These are phyloP conservation scores for Ceriops decandra DNA, from an alignment of 345 rosid species.

Conservation along the genomic window DNA sequence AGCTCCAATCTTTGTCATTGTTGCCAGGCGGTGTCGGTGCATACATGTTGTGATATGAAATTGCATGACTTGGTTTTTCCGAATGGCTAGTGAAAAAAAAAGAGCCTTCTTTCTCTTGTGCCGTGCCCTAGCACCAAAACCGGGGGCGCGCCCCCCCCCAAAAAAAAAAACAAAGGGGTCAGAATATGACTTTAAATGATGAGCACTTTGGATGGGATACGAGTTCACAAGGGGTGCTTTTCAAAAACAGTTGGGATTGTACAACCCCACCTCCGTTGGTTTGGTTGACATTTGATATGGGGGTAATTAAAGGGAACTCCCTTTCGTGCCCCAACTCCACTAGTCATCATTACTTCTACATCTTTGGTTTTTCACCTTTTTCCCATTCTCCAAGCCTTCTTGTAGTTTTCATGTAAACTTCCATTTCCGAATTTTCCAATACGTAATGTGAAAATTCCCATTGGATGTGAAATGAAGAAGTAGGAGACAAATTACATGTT, in stretches of 20 bases:
- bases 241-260: slow-evolving; percentile 5
- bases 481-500: too few species aligned
- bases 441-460: too few species aligned
- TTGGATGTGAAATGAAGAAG: too few species aligned
- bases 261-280: slow-evolving; percentile 14
- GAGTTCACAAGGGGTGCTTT: neutral
- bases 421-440: too few species aligned
- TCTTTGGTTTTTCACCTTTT: neutral
- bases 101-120: too few species aligned
- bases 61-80: too few species aligned
- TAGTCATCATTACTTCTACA: slow-evolving; percentile 14
- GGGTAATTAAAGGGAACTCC: slow-evolving; percentile 16
- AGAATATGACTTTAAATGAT: slow-evolving; percentile 1
- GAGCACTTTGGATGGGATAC: slow-evolving; percentile 5
- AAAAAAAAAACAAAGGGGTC: neutral
- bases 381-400: neutral
- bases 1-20: too few species aligned
- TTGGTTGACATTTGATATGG: slow-evolving; percentile 23
- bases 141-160: too few species aligned
- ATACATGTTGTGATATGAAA: too few species aligned
- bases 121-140: neutral
- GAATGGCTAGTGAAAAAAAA: too few species aligned
- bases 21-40: too few species aligned
- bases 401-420: too few species aligned
- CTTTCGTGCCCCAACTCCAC: slow-evolving; percentile 1